Evolutionary conservation across 768 basidiomycete species (phyloP), one percentile per base, ranked within the genome.

Genomic region (Mycena belliarum): DNA sequence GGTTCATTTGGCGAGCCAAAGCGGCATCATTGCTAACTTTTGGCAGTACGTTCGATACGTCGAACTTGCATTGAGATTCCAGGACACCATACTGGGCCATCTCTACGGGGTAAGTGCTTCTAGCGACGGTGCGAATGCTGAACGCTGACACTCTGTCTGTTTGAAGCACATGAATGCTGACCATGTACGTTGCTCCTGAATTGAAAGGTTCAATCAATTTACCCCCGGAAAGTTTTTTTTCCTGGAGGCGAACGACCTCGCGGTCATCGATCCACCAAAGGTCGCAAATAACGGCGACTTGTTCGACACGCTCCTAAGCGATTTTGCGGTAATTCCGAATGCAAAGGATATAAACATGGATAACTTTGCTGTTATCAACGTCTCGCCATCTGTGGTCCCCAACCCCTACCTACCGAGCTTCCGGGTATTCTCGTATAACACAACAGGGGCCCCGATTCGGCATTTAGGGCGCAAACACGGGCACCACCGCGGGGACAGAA

Each of bases 41-140:
- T n/a, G n/a, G 49, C 55, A 82, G 81, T 88, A 86, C 68, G 79
- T 83, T 59, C 85, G 85, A 33, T 90, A 89, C 65, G 79, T 79
- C 38, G 87, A 92, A 69, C 72, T 95, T 47, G 79, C 88, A n/a
- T 75, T 95, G 57, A 76, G 88, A 56, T 95, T 82, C 72, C 93
- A 94, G 68, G 93, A 94, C 68, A 92, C 90, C 10, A 88, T 95
- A 62, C 75, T 95, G 35, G 93, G 93, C 2, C 91, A 93, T 72
- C 72, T 95, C 29, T 95, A 79, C 63, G 93, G 89, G 70, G 91
- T 91, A 75, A 71, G 87, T 75, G 15, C 26, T 60, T 68, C 65
- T 40, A 32, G 29, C 41, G 33, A 35, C 16, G 12, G 33, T 15
- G 33, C 48, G 29, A 38, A 38, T 38, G 18, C 18, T 35, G 49